Evolutionary conservation across 257 asterid species (phyloP), one percentile per base, ranked within the genome.

Genomic region (Capsicum chinense): DNA sequence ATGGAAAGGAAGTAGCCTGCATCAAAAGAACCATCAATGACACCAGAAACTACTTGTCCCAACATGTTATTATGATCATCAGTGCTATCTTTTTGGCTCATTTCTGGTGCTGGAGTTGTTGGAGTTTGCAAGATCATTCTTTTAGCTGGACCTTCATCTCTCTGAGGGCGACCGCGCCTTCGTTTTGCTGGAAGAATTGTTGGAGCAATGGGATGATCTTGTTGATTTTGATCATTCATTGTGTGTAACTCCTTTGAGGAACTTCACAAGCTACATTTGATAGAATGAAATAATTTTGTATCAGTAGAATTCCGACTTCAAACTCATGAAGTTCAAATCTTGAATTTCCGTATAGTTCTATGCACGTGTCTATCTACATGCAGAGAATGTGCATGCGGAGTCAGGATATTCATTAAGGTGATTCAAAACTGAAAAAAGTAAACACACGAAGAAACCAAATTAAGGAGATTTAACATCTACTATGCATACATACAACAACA

Each of bases 1-100:
- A 85, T 81, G 47, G 76, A 66, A 67, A 85, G 84, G 59, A 85
- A 56, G 44, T 85, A 85, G 5, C 87, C 87, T 8, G 87, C 87
- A 85, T 85, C 87, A 67, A 85, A 85, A 33, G 66, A 6, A 16
- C 81, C 87, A 33, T 68, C 87, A 56, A 85, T 73, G 13, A 69
- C 84, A 67, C 87, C 87, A 64, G 84, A 79, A 58, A 85, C 82
- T 13, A 14, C n/a, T 42, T 67, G 56, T 50, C 87, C 87, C 21
- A 85, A 33, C 84, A 85, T 79, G 83, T 44, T 50, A 26, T 39
- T 76, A 54, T 42, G 33, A 26, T 39, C 76, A 39, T 48, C n/a
- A 12, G 56, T 68, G 84, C n/a, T 79, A 5, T 78, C 64, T 15
- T 57, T 78, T 84, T 69, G 47, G 5, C 80, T 64, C 63, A 11